These are phyloP conservation scores for Vinca major DNA, from an alignment of 305 asterid species.

Conservation along the genomic window DNA sequence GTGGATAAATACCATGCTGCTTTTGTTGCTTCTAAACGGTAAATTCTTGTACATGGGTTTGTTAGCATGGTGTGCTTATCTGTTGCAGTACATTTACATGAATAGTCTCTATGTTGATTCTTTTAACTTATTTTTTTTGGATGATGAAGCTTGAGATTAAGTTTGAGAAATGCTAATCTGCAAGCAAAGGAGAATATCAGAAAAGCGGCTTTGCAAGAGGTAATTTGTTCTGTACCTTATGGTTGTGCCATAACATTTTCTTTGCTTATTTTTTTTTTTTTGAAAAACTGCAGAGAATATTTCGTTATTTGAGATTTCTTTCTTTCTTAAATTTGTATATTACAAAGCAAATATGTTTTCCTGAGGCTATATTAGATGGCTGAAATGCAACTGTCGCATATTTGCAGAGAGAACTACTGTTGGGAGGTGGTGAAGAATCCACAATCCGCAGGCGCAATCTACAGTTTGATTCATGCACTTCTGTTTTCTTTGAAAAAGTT, in stretches of 20 bases:
- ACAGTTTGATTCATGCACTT: conserved; percentile 42
- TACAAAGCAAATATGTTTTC: background rate
- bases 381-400: conserved; percentile 8
- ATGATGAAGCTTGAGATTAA: conserved; percentile 45
- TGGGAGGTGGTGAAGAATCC: conserved; percentile 98
- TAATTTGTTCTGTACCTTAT: conserved; percentile 18
- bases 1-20: background rate
- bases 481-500: background rate
- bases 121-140: conserved; percentile 4
- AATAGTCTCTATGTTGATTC: background rate
- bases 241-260: background rate
- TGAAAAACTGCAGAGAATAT: background rate
- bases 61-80: background rate
- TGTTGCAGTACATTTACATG: background rate
- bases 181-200: conserved; percentile 85
- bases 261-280: background rate
- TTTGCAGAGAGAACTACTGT: conserved; percentile 79
- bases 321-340: background rate
- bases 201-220: conserved; percentile 85
- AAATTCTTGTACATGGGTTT: background rate
- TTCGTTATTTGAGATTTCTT: background rate
- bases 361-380: background rate
- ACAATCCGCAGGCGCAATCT: conserved; percentile 80
- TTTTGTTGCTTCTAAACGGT: too few relatives aligned
- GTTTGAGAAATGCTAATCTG: conserved; percentile 71